phyloP scores from a whole-genome alignment of 345 rosid genomes.

The Anastatica hierochuntica region DNA sequence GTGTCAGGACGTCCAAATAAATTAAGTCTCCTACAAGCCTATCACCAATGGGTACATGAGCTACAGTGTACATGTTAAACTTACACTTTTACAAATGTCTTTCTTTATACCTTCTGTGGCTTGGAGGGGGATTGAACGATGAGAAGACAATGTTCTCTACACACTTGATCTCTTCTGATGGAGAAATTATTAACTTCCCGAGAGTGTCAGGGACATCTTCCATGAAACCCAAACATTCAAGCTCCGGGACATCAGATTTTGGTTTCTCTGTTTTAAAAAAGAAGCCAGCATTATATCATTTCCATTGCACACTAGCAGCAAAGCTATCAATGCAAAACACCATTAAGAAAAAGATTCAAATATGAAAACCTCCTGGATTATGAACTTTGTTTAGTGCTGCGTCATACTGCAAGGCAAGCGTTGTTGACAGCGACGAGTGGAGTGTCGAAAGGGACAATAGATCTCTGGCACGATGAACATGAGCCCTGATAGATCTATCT shows the following conservation, averaged over 20 bases:
- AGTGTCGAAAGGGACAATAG: conserved; percentile 80
- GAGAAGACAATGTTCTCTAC: conserved; percentile 88
- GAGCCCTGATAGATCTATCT: conserved; percentile 97
- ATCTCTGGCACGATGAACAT: conserved; percentile 87
- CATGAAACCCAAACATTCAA: conserved; percentile 92
- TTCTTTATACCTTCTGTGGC: conserved; percentile 63
- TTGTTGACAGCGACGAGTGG: conserved; percentile 87
- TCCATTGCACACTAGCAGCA: background rate
- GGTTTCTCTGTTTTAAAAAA: conserved; percentile 42
- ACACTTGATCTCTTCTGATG: conserved; percentile 64
- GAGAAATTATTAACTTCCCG: conserved; percentile 48
- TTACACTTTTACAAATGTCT: background rate
- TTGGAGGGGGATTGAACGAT: conserved; percentile 96
- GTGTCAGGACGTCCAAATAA: conserved; percentile 75
- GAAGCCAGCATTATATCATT: conserved; percentile 8
- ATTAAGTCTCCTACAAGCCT: conserved; percentile 97
- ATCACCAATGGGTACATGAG: conserved; percentile 15
- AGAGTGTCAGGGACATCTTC: conserved; percentile 80
- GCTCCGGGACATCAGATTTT: conserved; percentile 63
- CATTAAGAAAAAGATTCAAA: conserved; percentile 14
- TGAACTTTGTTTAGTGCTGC: conserved; percentile 47
- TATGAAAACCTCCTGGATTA: conserved; percentile 46
- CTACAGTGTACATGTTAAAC: background rate
- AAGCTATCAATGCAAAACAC: conserved; percentile 1
- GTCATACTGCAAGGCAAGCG: conserved; percentile 81